phyloP scores from a whole-genome alignment of 306 rosid species.

The Medicago arabica region DNA sequence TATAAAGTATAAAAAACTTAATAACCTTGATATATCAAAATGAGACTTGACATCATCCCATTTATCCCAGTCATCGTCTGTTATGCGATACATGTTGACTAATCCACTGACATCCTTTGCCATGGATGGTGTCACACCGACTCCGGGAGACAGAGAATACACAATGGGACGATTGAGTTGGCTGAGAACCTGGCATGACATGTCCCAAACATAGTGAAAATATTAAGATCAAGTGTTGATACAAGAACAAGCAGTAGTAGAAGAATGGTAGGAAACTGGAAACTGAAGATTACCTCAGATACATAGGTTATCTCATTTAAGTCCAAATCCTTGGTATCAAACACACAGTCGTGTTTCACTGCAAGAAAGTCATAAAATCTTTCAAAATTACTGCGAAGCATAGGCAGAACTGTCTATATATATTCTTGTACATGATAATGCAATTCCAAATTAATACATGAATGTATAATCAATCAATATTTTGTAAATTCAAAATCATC shows the following conservation, averaged over 20 bases:
- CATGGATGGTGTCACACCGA: conserved; percentile 74
- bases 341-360: conserved; percentile 97
- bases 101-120: conserved; percentile 72
- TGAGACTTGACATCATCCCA: conserved; percentile 45
- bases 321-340: conserved; percentile 95
- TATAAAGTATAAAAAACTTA: not conserved
- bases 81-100: conserved; percentile 89
- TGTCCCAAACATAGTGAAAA: conserved; percentile 13
- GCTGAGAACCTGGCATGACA: conserved; percentile 64
- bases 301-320: conserved; percentile 72
- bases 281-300: conserved; percentile 67
- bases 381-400: conserved; percentile 24
- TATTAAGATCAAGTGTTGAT: conserved; percentile 5
- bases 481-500: conserved; percentile 1
- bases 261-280: not conserved
- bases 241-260: not conserved
- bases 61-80: conserved; percentile 95
- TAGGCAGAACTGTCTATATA: not conserved
- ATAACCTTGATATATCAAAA: not conserved
- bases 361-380: conserved; percentile 45
- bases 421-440: not conserved
- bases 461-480: not conserved
- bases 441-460: not conserved
- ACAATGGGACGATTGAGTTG: conserved; percentile 66
- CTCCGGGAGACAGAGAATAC: conserved; percentile 92